Evolutionary conservation across 148 eudicot genomes (phyloP), one percentile per base, ranked within the genome.

Genomic region (Bassia scoparia): DNA sequence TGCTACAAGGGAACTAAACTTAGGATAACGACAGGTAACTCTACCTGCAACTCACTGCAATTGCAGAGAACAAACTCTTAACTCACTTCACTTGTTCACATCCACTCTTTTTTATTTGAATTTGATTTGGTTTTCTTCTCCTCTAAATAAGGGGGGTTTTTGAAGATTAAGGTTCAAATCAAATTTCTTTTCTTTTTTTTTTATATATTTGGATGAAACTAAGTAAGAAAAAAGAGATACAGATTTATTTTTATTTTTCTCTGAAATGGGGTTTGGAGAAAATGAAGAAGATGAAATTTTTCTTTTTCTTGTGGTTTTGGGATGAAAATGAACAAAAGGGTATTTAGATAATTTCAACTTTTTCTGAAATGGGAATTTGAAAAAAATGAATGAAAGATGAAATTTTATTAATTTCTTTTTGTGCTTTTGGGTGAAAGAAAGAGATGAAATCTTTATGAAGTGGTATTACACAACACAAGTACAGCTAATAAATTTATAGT

Each of bases 21-120:
- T 73, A 79, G 84, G 84, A 61, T 74, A 84, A n/a, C n/a, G 84
- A 84, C 86, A 78, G 84, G 84, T 81, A n/a, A 79, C 82, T 78
- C 78, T 81, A 76, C 75, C 80, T 81, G 84, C 74, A 73, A 75
- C 76, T 5, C 76, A 81, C 84, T 58, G 82, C 82, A 81, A n/a
- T 78, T 81, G 84, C 87, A 68, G 52, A 63, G 82, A 60, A 69
- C 49, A 43, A 1, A 31, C 56, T 60, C 68, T 68, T 67, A 61
- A 55, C n/a, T n/a, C n/a, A 62, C 38, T 37, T 44, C 38, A 31
- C 31, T 69, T 59, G 46, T 41, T 41, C 46, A 41, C 8, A 41
- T 41, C 46, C 46, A 37, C 43, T 37, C 43, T 37, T 10, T 37
- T 41, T 41, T 41, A 6, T 41, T 41, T 41, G 8, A 29, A 11